A percentile compares a stretch with the other conserved stretches of the same genome.
Conservation (phyloP, 2,329 filamentous ascomycete species). For the Aureobasidium uvarum region DNA sequence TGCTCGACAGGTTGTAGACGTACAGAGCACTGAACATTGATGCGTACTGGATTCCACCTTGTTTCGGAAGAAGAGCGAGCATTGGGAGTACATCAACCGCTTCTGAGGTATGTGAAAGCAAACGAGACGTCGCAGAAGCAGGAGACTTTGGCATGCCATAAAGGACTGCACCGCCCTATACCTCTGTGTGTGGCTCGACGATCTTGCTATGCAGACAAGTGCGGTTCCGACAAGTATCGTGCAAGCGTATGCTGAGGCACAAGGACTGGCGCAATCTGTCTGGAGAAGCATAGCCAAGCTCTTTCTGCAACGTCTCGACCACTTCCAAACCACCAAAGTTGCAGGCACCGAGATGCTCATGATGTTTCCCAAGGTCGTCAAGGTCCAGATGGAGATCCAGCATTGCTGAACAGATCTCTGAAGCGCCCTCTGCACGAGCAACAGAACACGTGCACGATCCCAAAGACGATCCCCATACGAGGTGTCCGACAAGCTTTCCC, state of each 20-base stretch:
- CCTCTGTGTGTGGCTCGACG: constrained; percentile 46
- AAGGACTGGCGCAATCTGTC: constrained; percentile 43
- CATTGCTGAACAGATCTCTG: constrained; percentile 36
- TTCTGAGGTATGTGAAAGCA: neutral
- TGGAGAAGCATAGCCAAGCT: constrained; percentile 45
- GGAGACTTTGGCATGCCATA: constrained; percentile 23
- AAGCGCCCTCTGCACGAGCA: constrained; percentile 26
- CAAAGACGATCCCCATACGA: constrained; percentile 52
- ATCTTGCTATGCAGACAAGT: constrained; percentile 55
- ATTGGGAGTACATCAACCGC: constrained; percentile 24
- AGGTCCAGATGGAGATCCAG: constrained; percentile 37
- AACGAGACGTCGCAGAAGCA: constrained; percentile 11
- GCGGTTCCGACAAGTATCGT: constrained; percentile 60
- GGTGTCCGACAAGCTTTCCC: constrained; percentile 53
- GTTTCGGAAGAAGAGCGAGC: neutral
- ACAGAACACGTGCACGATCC: constrained; percentile 43
- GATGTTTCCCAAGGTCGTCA: constrained; percentile 31
- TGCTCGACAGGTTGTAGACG: constrained; percentile 17
- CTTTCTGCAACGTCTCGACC: constrained; percentile 35
- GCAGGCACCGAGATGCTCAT: constrained; percentile 39
- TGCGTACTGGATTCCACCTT: constrained; percentile 19
- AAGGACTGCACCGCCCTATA: constrained; percentile 30
- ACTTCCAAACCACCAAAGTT: constrained; percentile 22
- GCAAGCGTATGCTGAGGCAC: constrained; percentile 39
- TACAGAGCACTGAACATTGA: neutral